These are phyloP conservation scores for Acanthamoeba royreba DNA, from an alignment of 208 protist genomes.

Conservation along the genomic window DNA sequence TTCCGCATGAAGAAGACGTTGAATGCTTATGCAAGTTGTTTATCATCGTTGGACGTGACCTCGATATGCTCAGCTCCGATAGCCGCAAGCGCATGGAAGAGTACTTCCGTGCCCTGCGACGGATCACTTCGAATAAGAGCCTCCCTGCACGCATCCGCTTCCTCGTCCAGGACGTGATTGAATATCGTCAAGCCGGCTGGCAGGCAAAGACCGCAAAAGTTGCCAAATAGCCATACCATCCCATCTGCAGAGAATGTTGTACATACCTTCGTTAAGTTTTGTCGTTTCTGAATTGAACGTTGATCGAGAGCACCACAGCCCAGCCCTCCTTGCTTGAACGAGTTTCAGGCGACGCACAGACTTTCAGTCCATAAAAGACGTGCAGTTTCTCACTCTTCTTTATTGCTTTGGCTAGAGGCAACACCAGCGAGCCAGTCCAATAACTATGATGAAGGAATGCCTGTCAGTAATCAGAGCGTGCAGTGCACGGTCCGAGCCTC, in stretches of 20 bases:
- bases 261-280: too few species aligned
- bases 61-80: background rate
- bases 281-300: too few species aligned
- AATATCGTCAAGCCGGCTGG: background rate
- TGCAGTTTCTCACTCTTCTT: too few species aligned
- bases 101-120: background rate
- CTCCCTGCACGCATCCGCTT: slow-evolving; percentile 35
- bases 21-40: slow-evolving; percentile 49
- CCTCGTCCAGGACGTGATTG: slow-evolving; percentile 44
- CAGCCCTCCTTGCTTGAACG: too few species aligned
- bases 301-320: too few species aligned
- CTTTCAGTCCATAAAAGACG: too few species aligned
- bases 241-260: too few species aligned
- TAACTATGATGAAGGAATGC: background rate
- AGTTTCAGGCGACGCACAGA: too few species aligned
- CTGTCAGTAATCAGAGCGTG: too few species aligned
- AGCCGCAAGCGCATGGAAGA: background rate
- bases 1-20: slow-evolving; percentile 12
- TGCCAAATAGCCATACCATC: too few species aligned
- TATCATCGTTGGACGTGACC: background rate
- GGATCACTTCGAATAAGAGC: background rate
- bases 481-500: too few species aligned
- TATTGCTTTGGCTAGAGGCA: background rate
- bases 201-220: background rate
- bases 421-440: background rate